Base-by-base conservation (phyloP, 108 stramenopile genomes). In the Cyclotella sp. region DNA sequence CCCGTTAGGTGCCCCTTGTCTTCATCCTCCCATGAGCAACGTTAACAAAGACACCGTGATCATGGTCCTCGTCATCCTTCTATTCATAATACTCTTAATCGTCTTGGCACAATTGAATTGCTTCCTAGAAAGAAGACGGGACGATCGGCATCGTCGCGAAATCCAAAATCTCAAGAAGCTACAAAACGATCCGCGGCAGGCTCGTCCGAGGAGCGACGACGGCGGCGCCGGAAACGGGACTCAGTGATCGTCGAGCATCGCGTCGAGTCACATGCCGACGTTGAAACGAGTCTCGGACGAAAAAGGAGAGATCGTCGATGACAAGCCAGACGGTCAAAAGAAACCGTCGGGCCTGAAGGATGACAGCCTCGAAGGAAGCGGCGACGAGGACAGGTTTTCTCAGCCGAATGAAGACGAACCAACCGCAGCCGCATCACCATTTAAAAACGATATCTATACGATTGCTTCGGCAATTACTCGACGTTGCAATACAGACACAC, bases 101-200 rank as follows among this genome's bases (percentile, higher is more conserved):
- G 24, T 39, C 15, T 68, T 71, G 19, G 71, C 78, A 18, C 71
- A 72, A 59, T 54, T 79, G 45, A 79, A 79, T 41, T 79, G 78
- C 59, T 73, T 79, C 65, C 72, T 79, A 24, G 78, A 79, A 52
- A 67, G 72, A 44, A 65, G 78, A 16, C 78, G 72, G 13, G 78
- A 79, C 24, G 66, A 58, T 15, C 52, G 22, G 22, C 72, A 59
- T 61, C 58, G 66, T 21, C 54, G 66, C 22, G 65, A 67, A 47
- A 76, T 76, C 47, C 52, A 49, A 39, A 76, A 76, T 47, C 58
- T 68, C 11, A 68, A 59, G 30, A 18, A 2, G n/a, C 45, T 46
- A 21, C 16, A 9, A 53, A 30, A 12, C 3, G 28, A 45, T 27
- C 52, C n/a, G n/a, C n/a, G 34, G 21, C 70, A 41, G 29, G 14